Base-by-base conservation (phyloP, 495 filamentous ascomycete genomes). In the Pseudomonodictys pantanalensis region DNA sequence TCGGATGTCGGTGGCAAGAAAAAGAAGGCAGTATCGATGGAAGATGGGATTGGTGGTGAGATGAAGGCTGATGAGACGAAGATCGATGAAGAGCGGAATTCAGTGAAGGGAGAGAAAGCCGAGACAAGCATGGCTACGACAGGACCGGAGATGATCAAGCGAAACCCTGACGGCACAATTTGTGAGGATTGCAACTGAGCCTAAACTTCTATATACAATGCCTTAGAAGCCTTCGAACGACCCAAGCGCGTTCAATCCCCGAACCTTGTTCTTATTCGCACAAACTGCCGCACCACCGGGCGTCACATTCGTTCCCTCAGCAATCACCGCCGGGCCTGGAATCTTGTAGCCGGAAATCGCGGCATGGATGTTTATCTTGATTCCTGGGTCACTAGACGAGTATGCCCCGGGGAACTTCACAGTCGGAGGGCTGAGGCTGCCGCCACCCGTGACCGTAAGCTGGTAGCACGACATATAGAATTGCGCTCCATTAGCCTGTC, bases 391-490 rank as follows among this genome's bases (percentile, higher is more conserved):
- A 23, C 65, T 74, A 33, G 63, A 68, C 46, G 70, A 76, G 62
- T 83, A 83, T 15, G 77, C 73, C 5, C 81, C 81, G 0, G 78
- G 80, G 43, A 83, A 70, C 30, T 77, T 64, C 6, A 80, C 78
- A 0, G 77, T 73, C 0, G 70, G 72, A 0, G 78, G 81, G 9
- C 56, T 74, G 7, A 71, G 75, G 53, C 43, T 77, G 29, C 83
- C 83, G 25, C 79, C 79, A 20, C 78, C 79, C 4, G 72, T 75
- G 51, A 87, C 78, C 18, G 74, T 82, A 65, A 87, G 57, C 64
- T 86, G 83, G 15, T 81, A 61, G 54, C 84, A 87, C 2, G 75
- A 69, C 29, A 81, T 66, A 46, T 82, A 83, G 60, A 82, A 76
- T 67, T 82, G 79, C 0, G 81, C 75, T 44, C 75, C 73, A 52